Percentiles rank a stretch among this genome's conserved stretches.
phyloP scores from a whole-genome alignment of 2,329 filamentous ascomycete genomes.

The Daldinia sp. region DNA sequence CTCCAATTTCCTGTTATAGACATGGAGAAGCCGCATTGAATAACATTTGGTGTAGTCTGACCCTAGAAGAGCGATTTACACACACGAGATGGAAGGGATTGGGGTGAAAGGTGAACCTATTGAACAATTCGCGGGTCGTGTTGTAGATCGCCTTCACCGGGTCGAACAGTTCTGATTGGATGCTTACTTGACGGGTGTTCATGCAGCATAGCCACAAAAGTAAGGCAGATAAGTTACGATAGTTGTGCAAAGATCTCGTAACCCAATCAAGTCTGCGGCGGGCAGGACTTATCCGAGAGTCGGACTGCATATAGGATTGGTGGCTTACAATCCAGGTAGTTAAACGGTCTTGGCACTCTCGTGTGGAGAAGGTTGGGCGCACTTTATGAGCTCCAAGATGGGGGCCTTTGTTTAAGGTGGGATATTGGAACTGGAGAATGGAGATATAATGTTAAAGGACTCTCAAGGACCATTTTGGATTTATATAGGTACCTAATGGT shows the following conservation, averaged over 20 bases:
- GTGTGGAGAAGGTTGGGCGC: background rate
- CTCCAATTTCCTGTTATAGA: constrained; percentile 28
- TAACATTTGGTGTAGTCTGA: background rate
- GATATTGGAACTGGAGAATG: background rate
- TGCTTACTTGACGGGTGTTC: background rate
- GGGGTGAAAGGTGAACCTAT: background rate
- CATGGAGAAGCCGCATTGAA: constrained; percentile 32
- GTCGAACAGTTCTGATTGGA: background rate
- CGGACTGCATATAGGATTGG: constrained; percentile 7
- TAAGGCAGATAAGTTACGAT: background rate
- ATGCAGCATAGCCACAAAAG: background rate
- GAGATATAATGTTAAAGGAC: background rate
- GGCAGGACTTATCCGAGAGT: background rate
- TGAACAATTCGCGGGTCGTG: background rate
- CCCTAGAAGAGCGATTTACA: background rate
- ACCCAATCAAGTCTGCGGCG: background rate
- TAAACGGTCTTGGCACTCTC: background rate
- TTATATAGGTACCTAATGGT: background rate
- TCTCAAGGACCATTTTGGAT: background rate
- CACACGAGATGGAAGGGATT: background rate
- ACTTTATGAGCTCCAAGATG: background rate
- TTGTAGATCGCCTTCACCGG: background rate
- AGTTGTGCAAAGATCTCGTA: background rate
- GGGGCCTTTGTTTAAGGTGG: background rate
- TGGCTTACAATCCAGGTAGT: background rate